Evolutionary conservation across 257 asterid genomes (phyloP), one percentile per base, ranked within the genome.

Genomic region (Nicotiana tomentosiformis): DNA sequence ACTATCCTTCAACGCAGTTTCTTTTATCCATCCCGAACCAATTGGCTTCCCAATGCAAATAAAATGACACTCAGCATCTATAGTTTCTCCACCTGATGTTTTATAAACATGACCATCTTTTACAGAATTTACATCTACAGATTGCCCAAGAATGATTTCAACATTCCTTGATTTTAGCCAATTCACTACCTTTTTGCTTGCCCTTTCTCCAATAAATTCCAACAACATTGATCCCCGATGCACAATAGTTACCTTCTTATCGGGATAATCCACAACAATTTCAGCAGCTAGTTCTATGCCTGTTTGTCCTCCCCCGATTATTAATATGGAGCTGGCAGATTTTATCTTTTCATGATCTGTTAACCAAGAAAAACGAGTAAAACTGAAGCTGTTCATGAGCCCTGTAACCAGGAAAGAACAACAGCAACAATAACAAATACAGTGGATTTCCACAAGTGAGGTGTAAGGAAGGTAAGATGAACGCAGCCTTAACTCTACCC

Each of bases 241-340:
- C 51, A 83, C 82, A 77, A 83, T 81, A 15, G 78, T 83, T 10
- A 83, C 70, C 86, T 77, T 83, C 77, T 83, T 83, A 32, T 77
- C 32, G 15, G 86, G 86, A 56, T 64, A 83, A 64, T 83, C 86
- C 32, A 83, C 83, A n/a, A 64, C 49, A 32, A 83, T 83, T 77
- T 83, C 86, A 65, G 67, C 86, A 23, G 86, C 86, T 10, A 83
- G 78, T 65, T 83, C 86, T 56, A 83, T 83, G 2, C 86, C 86
- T 17, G 86, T 83, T 35, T 81, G 86, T 30, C 86, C 86, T 72
- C 86, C 86, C 70, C 86, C 86, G 33, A 83, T 61, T 77, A 83
- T 35, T 51, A 83, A 55, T 64, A 83, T 64, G 60, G 82, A 77
- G 33, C 14, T 14, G 6, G 86, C 26, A 33, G 82, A 65, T 66